phyloP scores from a whole-genome alignment of 2,329 filamentous ascomycete genomes.

The Cladosporium austrohemisphaericum region DNA sequence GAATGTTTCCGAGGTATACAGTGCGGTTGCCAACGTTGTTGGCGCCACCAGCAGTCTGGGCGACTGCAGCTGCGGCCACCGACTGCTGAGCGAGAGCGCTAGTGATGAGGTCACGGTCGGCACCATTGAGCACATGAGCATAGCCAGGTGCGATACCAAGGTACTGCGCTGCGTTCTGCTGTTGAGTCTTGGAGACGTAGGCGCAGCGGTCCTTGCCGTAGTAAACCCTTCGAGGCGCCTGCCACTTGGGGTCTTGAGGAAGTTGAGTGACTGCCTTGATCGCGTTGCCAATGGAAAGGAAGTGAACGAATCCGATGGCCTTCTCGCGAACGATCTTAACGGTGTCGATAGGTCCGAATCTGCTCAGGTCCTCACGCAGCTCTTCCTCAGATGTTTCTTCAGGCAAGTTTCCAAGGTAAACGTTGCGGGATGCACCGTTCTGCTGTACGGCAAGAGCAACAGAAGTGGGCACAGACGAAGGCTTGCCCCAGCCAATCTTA shows the following conservation, averaged over 20 bases:
- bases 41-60: constrained; percentile 91
- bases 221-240: constrained; percentile 90
- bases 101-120: constrained; percentile 93
- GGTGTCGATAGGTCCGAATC: constrained; percentile 94
- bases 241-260: constrained; percentile 95
- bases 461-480: constrained; percentile 94
- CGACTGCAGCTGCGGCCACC: constrained; percentile 91
- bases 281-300: constrained; percentile 93
- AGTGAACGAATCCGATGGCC: constrained; percentile 96
- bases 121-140: constrained; percentile 91
- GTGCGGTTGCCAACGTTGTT: constrained; percentile 97
- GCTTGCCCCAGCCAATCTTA: constrained; percentile 99
- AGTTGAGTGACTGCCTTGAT: constrained; percentile 97
- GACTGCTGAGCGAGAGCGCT: constrained; percentile 96
- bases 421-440: constrained; percentile 92
- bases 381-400: constrained; percentile 91
- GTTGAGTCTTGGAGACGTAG: constrained; percentile 98
- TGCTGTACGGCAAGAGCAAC: constrained; percentile 97
- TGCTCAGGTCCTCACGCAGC: constrained; percentile 87
- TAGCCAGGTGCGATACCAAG: constrained; percentile 95
- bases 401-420: constrained; percentile 89
- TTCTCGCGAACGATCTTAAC: constrained; percentile 98
- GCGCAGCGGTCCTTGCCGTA: constrained; percentile 98
- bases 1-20: constrained; percentile 97
- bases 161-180: constrained; percentile 98